phyloP scores from a whole-genome alignment of 768 basidiomycete species.

The Leccinellum rugosiceps region DNA sequence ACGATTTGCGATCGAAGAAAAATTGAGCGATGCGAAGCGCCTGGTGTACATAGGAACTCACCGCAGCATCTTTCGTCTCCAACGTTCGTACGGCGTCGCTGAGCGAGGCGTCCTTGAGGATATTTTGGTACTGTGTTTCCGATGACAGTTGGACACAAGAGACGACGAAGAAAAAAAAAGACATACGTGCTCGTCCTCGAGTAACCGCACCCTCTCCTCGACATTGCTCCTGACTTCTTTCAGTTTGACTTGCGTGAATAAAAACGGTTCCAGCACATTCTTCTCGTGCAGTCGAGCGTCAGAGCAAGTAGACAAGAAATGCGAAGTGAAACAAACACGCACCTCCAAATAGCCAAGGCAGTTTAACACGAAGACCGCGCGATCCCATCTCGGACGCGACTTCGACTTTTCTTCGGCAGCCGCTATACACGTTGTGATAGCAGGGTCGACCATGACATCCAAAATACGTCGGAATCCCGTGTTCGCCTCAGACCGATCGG shows the following conservation, averaged over 20 bases:
- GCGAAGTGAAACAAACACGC: conserved; percentile 15
- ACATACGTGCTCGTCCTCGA: conserved; percentile 85
- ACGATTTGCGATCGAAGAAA: not conserved
- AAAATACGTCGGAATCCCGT: conserved; percentile 46
- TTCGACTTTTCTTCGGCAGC: conserved; percentile 65
- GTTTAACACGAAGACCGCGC: conserved; percentile 79
- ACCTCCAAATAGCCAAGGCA: conserved; percentile 83
- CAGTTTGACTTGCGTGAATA: conserved; percentile 65
- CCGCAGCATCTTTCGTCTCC: conserved; percentile 23
- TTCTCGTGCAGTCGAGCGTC: conserved; percentile 24
- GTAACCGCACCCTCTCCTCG: conserved; percentile 53
- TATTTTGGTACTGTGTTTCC: conserved; percentile 13
- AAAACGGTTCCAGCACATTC: conserved; percentile 63
- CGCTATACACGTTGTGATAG: conserved; percentile 67
- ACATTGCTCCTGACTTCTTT: conserved; percentile 56
- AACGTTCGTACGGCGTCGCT: conserved; percentile 20
- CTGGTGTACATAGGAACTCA: conserved; percentile 3
- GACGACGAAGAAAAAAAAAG: not conserved
- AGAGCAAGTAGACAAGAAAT: conserved; percentile 1
- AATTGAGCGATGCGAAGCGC: not conserved
- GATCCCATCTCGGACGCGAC: conserved; percentile 68
- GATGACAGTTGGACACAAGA: too few species aligned
- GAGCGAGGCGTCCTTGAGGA: conserved; percentile 30
- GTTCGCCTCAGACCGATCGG: conserved; percentile 8
- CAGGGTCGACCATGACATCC: conserved; percentile 83